Base-by-base conservation (phyloP, 768 basidiomycete species). In the Dioszegia crocea region DNA sequence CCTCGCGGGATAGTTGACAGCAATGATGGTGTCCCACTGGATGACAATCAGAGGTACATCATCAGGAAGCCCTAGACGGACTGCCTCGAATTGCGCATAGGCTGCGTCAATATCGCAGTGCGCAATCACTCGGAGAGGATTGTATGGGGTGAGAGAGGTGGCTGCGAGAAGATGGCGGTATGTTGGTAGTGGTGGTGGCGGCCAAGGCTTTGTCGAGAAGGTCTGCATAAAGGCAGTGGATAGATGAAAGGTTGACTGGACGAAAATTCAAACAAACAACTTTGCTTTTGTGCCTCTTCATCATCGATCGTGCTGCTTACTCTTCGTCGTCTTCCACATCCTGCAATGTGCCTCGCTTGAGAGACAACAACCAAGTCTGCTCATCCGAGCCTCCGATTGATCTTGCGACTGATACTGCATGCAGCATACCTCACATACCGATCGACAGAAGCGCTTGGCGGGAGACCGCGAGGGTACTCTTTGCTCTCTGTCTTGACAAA, bases 1-100 rank as follows among this genome's bases (percentile, higher is more conserved):
- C 64, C 94, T 83, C 0, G 94, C 93, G 4, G 91, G 86, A 71
- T 99, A 98, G 76, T 92, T 97, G 60, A 98, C 87, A 0, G 94
- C 94, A 57, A 99, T 97, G 66, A 77, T 63, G 29, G 89, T 54
- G 61, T 63, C 41, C 67, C 69, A 64, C 61, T 70, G 63, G 6
- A 56, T 63, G 39, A 71, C 61, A 56, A 46, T 65, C 49, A 60
- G 64, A 0, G 70, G 71, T 30, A 64, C 58, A 53, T 69, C 67
- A 54, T 75, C 70, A 2, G 75, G 81, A 44, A 88, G 78, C 0
- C 83, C 84, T 0, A 93, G 82, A 24, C 91, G 81, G 48, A 88
- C 82, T 78, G 87, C 88, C 76, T 94, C 93, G 78, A 88, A 93
- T 5, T 87, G 76, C 26, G 83, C 87, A 53, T 76, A 76, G 1